phyloP scores from a whole-genome alignment of 805 yeast species.

The Jamesozyma lodderae region DNA sequence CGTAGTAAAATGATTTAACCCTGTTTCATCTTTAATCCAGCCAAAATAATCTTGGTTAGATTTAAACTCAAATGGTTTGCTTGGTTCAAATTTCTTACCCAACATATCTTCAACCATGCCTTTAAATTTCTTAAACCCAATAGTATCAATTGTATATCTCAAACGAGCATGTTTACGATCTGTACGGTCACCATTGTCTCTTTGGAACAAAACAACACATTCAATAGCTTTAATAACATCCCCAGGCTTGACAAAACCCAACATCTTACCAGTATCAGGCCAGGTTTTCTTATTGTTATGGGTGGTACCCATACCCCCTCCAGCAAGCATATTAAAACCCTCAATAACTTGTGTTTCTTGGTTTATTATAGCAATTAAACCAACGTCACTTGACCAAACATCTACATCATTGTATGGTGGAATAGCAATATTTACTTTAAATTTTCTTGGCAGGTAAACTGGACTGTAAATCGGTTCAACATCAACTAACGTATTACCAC shows the following conservation, averaged over 20 bases:
- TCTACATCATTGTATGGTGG: slow-evolving; percentile 97
- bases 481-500: slow-evolving; percentile 76
- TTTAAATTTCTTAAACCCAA: slow-evolving; percentile 82
- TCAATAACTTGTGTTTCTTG: slow-evolving; percentile 46
- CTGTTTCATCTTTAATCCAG: slow-evolving; percentile 81
- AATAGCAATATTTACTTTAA: slow-evolving; percentile 86
- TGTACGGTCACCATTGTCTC: slow-evolving; percentile 89
- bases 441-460: slow-evolving; percentile 87
- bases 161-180: slow-evolving; percentile 97
- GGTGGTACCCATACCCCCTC: slow-evolving; percentile 99
- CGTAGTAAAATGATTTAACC: slow-evolving; percentile 82
- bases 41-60: slow-evolving; percentile 89
- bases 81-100: slow-evolving; percentile 66
- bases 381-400: slow-evolving; percentile 92
- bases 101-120: slow-evolving; percentile 71
- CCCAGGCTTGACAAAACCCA: slow-evolving; percentile 66
- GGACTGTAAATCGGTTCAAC: slow-evolving; percentile 84
- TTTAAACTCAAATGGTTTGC: slow-evolving; percentile 65
- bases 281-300: slow-evolving; percentile 95
- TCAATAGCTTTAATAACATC: slow-evolving; percentile 75
- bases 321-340: slow-evolving; percentile 85
- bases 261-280: slow-evolving; percentile 84
- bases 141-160: slow-evolving; percentile 90
- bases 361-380: slow-evolving; percentile 77
- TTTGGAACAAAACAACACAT: slow-evolving; percentile 85